Evolutionary conservation across 805 yeast genomes (phyloP).

Genomic region (Yarrowia divulgata): DNA sequence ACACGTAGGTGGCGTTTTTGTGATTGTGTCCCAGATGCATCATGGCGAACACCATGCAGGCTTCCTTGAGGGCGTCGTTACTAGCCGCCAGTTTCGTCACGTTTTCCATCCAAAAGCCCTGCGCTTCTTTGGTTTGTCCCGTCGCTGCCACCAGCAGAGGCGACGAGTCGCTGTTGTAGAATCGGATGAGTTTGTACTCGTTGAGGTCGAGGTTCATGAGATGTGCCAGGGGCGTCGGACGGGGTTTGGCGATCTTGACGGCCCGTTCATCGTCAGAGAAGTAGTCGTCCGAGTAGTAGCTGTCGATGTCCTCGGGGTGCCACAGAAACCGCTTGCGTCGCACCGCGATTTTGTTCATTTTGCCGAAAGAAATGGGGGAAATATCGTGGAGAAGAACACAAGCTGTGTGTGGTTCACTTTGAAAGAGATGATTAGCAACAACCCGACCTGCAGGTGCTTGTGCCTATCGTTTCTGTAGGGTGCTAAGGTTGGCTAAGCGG

Average conservation of each 20-base stretch:
- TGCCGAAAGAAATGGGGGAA: neutral
- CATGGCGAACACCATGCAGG: conserved; percentile 9
- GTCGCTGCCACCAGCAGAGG: conserved; percentile 21
- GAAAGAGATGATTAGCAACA: too few relatives aligned
- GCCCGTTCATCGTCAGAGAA: conserved; percentile 1
- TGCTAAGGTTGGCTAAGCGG: too few relatives aligned
- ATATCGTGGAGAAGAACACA: too few relatives aligned
- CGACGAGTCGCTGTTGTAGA: conserved; percentile 10
- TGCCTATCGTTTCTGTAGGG: too few relatives aligned
- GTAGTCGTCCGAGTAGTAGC: conserved; percentile 21
- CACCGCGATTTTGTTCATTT: neutral
- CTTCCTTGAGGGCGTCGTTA: conserved; percentile 20
- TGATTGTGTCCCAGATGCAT: conserved; percentile 20
- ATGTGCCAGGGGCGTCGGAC: neutral
- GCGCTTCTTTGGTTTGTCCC: neutral
- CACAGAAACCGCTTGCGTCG: conserved; percentile 12
- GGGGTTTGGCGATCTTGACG: neutral
- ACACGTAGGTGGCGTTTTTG: neutral
- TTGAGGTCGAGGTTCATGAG: conserved; percentile 14
- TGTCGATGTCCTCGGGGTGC: conserved; percentile 27
- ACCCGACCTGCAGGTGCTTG: too few relatives aligned
- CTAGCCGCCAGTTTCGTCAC: neutral
- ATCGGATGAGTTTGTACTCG: conserved; percentile 18
- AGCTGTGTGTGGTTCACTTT: too few relatives aligned
- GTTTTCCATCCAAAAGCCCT: conserved; percentile 9